A percentile compares a stretch with the other conserved stretches of the same genome.
phyloP scores from a whole-genome alignment of 495 filamentous ascomycete species.

The Penicillium flavigenum region DNA sequence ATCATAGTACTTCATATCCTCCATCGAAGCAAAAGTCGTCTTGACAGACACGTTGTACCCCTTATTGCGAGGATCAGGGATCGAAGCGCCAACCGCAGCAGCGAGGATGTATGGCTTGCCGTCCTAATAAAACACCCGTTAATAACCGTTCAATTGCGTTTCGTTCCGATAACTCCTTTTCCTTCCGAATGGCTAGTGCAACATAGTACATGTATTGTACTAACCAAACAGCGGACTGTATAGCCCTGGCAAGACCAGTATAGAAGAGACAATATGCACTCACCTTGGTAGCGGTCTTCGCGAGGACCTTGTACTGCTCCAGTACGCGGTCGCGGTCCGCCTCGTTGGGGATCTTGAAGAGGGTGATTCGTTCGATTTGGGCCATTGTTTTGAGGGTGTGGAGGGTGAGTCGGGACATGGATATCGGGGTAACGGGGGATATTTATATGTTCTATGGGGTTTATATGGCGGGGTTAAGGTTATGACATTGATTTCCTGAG shows the following conservation, averaged over 20 bases:
- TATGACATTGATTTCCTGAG: not conserved
- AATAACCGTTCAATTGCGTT: conserved; percentile 7
- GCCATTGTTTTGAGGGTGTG: conserved; percentile 31
- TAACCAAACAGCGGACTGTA: not conserved
- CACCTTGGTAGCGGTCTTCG: conserved; percentile 54
- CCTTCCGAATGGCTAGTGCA: not conserved
- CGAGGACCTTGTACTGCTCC: conserved; percentile 50
- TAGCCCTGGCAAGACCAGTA: too few species aligned
- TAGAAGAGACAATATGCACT: not conserved
- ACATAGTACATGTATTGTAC: not conserved
- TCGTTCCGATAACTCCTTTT: not conserved
- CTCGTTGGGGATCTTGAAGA: conserved; percentile 59
- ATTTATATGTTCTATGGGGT: not conserved
- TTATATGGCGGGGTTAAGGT: conserved; percentile 2
- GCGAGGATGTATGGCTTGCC: conserved; percentile 65
- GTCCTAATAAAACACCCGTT: conserved; percentile 44
- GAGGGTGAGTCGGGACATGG: not conserved
- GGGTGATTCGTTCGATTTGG: conserved; percentile 55
- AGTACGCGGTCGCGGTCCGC: conserved; percentile 44
- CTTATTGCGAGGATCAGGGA: conserved; percentile 55
- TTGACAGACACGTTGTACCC: conserved; percentile 63
- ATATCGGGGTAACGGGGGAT: not conserved
- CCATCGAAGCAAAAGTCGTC: conserved; percentile 58
- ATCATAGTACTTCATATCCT: conserved; percentile 74
- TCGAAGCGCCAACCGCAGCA: conserved; percentile 42